phyloP scores from a whole-genome alignment of 2,329 filamentous ascomycete species.

The Penicillium sp. region DNA sequence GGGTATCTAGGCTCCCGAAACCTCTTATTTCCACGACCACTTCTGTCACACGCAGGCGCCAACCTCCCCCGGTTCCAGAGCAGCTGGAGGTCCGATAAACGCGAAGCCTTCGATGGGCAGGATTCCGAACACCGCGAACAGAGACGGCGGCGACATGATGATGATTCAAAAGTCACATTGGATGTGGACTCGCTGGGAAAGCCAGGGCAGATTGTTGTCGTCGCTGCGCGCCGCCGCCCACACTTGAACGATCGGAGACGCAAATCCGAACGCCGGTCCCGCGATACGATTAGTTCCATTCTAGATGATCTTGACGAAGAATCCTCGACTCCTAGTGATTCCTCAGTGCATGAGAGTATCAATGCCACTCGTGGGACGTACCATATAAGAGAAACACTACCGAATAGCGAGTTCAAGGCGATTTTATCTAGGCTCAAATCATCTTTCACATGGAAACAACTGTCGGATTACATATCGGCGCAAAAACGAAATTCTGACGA shows the following conservation, averaged over 20 bases:
- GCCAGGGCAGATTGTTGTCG: constrained; percentile 40
- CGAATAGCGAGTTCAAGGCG: constrained; percentile 29
- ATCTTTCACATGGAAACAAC: constrained; percentile 38
- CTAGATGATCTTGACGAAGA: constrained; percentile 29
- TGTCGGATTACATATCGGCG: constrained; percentile 31
- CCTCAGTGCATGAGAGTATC: constrained; percentile 27
- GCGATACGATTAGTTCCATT: constrained; percentile 20
- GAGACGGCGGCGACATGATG: constrained; percentile 1
- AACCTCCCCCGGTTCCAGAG: constrained; percentile 23
- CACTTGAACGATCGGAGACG: not conserved
- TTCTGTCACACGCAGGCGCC: constrained; percentile 11
- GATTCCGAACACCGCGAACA: constrained; percentile 4
- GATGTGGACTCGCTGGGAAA: constrained; percentile 38
- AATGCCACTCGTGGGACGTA: constrained; percentile 28
- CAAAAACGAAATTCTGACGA: not conserved
- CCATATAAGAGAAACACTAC: constrained; percentile 28
- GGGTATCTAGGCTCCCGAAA: constrained; percentile 25
- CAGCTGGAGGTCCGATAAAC: constrained; percentile 9
- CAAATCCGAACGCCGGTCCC: constrained; percentile 6
- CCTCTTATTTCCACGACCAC: constrained; percentile 8
- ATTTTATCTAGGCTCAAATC: constrained; percentile 31
- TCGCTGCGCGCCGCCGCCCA: constrained; percentile 26
- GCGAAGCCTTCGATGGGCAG: not conserved
- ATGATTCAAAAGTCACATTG: constrained; percentile 24
- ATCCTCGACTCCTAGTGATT: constrained; percentile 9